Evolutionary conservation across 495 filamentous ascomycete genomes (phyloP).

Genomic region (Aspergillus affinis): DNA sequence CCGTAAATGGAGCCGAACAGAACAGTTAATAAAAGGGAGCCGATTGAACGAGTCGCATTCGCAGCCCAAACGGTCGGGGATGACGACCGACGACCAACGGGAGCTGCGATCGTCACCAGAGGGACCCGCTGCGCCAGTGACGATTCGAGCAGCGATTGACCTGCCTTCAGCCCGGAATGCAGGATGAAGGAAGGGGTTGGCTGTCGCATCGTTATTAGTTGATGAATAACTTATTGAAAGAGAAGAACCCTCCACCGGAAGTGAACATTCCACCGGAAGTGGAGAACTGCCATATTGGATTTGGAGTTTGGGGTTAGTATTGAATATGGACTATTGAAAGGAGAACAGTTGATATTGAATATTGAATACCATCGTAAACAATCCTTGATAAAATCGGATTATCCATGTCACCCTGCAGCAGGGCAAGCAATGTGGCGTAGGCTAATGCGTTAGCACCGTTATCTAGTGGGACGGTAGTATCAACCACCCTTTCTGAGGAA

Average conservation of each 20-base stretch:
- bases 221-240: no score
- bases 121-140: background rate
- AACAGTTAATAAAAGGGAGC: background rate
- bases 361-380: background rate
- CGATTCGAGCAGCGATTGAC: background rate
- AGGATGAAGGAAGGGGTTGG: no score
- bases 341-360: no score
- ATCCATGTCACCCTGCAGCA: background rate
- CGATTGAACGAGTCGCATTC: background rate
- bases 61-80: background rate
- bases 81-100: background rate
- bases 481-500: background rate
- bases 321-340: no score
- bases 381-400: background rate
- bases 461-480: background rate
- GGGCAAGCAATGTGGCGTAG: conserved; percentile 16
- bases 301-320: no score
- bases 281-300: background rate
- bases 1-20: background rate
- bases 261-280: no score
- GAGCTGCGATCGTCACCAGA: background rate
- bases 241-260: no score
- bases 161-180: no score
- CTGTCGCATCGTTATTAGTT: no score
- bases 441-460: conserved; percentile 13